A percentile compares a stretch with the other conserved stretches of the same genome.
Evolutionary conservation across 192 early-diverging fungal species (phyloP).

Genomic region (Coemansia sp.): DNA sequence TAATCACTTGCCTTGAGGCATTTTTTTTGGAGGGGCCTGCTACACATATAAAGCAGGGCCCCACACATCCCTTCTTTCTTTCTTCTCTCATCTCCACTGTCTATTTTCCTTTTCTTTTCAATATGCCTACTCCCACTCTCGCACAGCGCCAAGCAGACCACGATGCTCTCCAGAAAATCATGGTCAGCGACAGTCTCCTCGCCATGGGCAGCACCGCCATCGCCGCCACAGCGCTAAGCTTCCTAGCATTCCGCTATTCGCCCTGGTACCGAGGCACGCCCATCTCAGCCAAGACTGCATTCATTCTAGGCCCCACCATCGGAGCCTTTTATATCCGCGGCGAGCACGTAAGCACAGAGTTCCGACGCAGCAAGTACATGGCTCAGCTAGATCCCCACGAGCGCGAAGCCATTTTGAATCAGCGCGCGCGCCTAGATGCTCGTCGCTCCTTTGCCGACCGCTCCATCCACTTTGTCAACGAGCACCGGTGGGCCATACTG

Average conservation of each 20-base stretch:
- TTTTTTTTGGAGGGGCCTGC: no score
- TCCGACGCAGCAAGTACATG: conserved; percentile 33
- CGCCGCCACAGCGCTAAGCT: conserved; percentile 28
- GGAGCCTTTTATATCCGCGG: conserved; percentile 53
- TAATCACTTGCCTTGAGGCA: neutral
- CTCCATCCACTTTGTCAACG: conserved; percentile 31
- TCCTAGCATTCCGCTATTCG: conserved; percentile 29
- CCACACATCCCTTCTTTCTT: neutral
- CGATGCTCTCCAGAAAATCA: conserved; percentile 28
- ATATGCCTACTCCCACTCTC: conserved; percentile 27
- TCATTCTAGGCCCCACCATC: conserved; percentile 46
- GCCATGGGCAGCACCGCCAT: conserved; percentile 31
- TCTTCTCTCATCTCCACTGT: neutral
- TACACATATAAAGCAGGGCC: no score
- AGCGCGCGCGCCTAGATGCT: conserved; percentile 3
- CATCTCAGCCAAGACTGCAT: conserved; percentile 47
- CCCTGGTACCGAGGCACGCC: conserved; percentile 37
- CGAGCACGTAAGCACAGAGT: conserved; percentile 42
- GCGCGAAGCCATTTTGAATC: conserved; percentile 11
- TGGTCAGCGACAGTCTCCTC: conserved; percentile 39
- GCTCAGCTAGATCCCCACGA: conserved; percentile 25
- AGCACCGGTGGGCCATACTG: conserved; percentile 52
- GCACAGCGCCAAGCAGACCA: conserved; percentile 17
- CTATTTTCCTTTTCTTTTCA: neutral
- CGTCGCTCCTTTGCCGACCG: conserved; percentile 18